These are phyloP conservation scores for Carnegiea gigantea DNA, from an alignment of 179 eudicot genomes.

Conservation along the genomic window DNA sequence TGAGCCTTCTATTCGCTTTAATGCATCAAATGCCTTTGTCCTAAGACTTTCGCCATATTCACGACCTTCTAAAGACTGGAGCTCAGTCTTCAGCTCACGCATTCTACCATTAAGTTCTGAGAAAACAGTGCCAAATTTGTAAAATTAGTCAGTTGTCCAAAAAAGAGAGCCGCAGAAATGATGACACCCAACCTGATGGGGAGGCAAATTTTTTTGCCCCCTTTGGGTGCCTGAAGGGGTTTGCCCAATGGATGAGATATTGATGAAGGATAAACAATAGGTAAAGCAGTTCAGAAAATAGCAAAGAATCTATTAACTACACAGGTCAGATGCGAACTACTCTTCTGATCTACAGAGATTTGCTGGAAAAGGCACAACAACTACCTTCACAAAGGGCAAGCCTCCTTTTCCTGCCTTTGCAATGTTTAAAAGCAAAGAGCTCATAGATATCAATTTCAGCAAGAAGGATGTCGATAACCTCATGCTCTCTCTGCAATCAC, in stretches of 20 bases:
- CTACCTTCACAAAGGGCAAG: constrained; percentile 97
- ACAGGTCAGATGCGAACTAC: neutral
- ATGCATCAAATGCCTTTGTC: constrained; percentile 79
- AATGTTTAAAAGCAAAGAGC: constrained; percentile 91
- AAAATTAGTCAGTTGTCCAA: constrained; percentile 5
- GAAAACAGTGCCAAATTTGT: constrained; percentile 21
- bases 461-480: constrained; percentile 91
- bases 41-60: constrained; percentile 70
- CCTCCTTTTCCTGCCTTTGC: constrained; percentile 86
- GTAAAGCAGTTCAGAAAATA: neutral
- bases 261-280: too few species aligned
- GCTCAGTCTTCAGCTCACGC: constrained; percentile 80
- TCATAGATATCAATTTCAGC: constrained; percentile 98
- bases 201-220: too few species aligned
- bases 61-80: constrained; percentile 76
- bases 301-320: neutral
- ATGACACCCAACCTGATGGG: neutral
- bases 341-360: neutral
- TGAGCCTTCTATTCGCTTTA: constrained; percentile 89
- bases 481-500: constrained; percentile 73
- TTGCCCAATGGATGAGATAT: too few species aligned
- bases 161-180: neutral
- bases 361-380: constrained; percentile 7
- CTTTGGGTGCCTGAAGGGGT: too few species aligned
- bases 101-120: constrained; percentile 96